These are phyloP conservation scores for Austroboletus niveus DNA, from an alignment of 1,284 basidiomycete species.

Conservation along the genomic window DNA sequence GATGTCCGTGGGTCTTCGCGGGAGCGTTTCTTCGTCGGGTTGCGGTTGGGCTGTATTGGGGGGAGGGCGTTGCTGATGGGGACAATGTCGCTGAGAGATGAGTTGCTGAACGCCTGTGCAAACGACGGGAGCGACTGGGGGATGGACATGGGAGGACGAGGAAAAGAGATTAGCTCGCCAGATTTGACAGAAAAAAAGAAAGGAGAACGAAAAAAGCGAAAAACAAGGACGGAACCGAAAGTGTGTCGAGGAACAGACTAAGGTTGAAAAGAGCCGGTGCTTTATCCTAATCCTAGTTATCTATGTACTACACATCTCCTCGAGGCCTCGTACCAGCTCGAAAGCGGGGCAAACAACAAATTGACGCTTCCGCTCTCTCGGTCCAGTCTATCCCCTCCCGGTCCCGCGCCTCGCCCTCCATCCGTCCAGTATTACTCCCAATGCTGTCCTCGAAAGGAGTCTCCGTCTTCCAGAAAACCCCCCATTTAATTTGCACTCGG, in stretches of 20 bases:
- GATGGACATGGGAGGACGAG: slow-evolving; percentile 37
- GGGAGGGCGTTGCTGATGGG: slow-evolving; percentile 55
- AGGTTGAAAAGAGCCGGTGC: too few species aligned
- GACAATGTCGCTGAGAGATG: slow-evolving; percentile 48
- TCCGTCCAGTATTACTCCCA: too few species aligned
- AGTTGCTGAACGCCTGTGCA: slow-evolving; percentile 63
- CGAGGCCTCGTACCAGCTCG: neutral
- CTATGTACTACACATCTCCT: neutral
- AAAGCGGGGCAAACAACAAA: neutral
- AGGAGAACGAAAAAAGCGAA: neutral
- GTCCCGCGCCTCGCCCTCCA: too few species aligned
- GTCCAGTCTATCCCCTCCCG: neutral
- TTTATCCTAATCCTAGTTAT: too few species aligned
- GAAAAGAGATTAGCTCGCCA: neutral
- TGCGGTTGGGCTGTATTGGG: slow-evolving; percentile 40
- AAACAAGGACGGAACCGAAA: slow-evolving; percentile 21
- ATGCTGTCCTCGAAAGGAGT: too few species aligned
- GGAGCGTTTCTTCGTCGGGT: slow-evolving; percentile 42
- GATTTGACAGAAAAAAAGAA: neutral
- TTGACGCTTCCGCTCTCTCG: slow-evolving; percentile 4
- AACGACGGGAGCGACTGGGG: slow-evolving; percentile 73
- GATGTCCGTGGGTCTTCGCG: slow-evolving; percentile 39
- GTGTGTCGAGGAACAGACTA: too few species aligned
- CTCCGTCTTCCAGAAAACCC: neutral
- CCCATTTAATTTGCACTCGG: neutral